Conservation (phyloP, 108 stramenopile species). For the Skeletonema grethae region DNA sequence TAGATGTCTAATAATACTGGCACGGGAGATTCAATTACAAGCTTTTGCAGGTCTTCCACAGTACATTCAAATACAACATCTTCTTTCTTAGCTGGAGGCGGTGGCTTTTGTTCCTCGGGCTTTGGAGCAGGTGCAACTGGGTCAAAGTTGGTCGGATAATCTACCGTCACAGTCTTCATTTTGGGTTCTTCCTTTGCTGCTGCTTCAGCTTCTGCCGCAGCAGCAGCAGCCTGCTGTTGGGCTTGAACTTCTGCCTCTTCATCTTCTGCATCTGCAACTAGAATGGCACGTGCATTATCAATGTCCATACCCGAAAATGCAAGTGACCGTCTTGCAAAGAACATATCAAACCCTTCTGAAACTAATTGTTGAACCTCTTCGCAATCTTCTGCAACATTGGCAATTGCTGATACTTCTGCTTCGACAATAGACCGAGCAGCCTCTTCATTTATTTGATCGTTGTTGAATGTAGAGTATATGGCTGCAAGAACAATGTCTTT, state of each 20-base stretch:
- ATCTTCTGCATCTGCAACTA: constrained; percentile 83
- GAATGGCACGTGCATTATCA: constrained; percentile 82
- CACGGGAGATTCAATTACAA: constrained; percentile 86
- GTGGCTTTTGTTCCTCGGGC: constrained; percentile 20
- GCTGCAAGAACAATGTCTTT: constrained; percentile 71
- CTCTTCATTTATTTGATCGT: constrained; percentile 48
- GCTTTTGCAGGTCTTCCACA: constrained; percentile 65
- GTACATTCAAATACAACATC: constrained; percentile 86
- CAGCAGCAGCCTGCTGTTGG: constrained; percentile 25
- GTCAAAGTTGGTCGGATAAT: constrained; percentile 68
- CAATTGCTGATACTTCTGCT: constrained; percentile 71
- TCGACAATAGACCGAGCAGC: constrained; percentile 74
- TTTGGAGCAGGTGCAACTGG: constrained; percentile 49
- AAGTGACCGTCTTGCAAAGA: constrained; percentile 69
- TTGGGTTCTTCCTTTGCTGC: constrained; percentile 27
- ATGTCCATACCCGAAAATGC: constrained; percentile 82
- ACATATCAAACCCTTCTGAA: constrained; percentile 69
- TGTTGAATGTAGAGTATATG: constrained; percentile 59
- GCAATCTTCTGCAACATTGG: constrained; percentile 59
- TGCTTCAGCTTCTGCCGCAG: constrained; percentile 25
- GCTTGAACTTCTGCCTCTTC: constrained; percentile 57
- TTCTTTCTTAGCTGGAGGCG: constrained; percentile 58
- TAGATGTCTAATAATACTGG: constrained; percentile 87
- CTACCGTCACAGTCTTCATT: constrained; percentile 62
- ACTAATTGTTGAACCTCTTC: constrained; percentile 52